A percentile compares a stretch with the other conserved stretches of the same genome.
Conservation (phyloP, 192 early-diverging fungal species). For the Gaertneriomyces semiglobifer region DNA sequence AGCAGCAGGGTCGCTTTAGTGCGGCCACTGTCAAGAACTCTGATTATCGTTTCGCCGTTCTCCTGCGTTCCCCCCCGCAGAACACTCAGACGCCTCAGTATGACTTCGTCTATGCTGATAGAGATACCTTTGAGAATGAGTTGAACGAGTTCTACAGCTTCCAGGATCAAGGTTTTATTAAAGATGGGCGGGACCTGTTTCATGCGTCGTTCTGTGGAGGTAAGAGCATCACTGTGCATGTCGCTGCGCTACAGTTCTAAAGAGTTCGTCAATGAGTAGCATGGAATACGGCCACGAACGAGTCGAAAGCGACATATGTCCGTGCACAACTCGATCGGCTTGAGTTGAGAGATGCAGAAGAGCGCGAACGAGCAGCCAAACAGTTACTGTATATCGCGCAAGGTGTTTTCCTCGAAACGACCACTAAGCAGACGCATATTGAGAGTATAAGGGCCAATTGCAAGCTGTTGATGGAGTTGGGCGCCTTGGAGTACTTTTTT, state of each 20-base stretch:
- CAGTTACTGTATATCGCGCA: constrained; percentile 64
- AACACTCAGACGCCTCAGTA: constrained; percentile 7
- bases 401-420: constrained; percentile 42
- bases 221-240: background rate
- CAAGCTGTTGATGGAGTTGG: constrained; percentile 52
- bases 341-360: constrained; percentile 47
- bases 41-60: background rate
- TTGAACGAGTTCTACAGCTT: constrained; percentile 52
- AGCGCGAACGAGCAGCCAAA: constrained; percentile 50
- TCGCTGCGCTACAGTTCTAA: background rate
- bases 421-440: constrained; percentile 45
- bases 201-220: constrained; percentile 22
- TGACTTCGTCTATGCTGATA: constrained; percentile 48
- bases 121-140: constrained; percentile 44
- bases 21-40: background rate
- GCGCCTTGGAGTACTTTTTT: constrained; percentile 56
- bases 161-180: constrained; percentile 32
- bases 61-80: no score
- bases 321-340: constrained; percentile 56
- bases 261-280: constrained; percentile 4
- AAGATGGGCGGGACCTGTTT: constrained; percentile 33
- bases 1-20: no score
- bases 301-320: constrained; percentile 32
- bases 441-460: constrained; percentile 57
- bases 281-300: constrained; percentile 13